A percentile compares a stretch with the other conserved stretches of the same genome.
These are phyloP conservation scores for Eucalyptus leucophloia DNA, from an alignment of 345 rosid species.

Conservation along the genomic window DNA sequence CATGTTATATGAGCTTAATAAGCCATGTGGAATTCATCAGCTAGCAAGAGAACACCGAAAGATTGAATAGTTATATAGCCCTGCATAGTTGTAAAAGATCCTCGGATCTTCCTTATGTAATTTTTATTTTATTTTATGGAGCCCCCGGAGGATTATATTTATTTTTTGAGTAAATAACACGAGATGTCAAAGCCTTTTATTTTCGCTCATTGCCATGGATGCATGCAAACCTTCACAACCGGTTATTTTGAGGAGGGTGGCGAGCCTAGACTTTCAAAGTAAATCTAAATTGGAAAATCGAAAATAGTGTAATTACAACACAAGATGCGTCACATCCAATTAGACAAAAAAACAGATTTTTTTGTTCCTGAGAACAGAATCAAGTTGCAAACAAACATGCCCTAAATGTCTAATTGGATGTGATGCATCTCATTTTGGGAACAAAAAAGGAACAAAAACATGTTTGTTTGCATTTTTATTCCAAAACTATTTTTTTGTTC, in stretches of 20 bases:
- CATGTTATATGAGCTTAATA: not conserved
- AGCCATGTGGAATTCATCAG: not conserved
- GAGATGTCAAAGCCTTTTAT: not conserved
- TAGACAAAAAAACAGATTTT: no score
- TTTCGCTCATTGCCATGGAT: not conserved
- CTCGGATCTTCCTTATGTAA: not conserved
- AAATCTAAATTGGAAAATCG: no score
- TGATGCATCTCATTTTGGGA: no score
- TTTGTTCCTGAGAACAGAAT: no score
- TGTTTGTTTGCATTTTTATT: no score
- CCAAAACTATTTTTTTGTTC: no score
- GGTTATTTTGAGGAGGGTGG: not conserved
- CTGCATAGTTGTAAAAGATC: not conserved
- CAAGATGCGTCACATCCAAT: accelerated
- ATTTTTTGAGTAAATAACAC: not conserved
- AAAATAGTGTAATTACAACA: no score
- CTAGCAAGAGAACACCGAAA: not conserved
- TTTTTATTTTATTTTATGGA: not conserved
- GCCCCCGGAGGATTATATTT: not conserved
- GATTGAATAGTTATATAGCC: not conserved
- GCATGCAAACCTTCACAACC: not conserved
- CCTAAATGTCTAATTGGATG: no score
- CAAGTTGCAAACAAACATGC: no score
- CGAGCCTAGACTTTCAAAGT: not conserved
- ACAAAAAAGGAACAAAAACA: no score